These are phyloP conservation scores for Tuber borchii DNA, from an alignment of 495 filamentous ascomycete genomes.

Conservation along the genomic window DNA sequence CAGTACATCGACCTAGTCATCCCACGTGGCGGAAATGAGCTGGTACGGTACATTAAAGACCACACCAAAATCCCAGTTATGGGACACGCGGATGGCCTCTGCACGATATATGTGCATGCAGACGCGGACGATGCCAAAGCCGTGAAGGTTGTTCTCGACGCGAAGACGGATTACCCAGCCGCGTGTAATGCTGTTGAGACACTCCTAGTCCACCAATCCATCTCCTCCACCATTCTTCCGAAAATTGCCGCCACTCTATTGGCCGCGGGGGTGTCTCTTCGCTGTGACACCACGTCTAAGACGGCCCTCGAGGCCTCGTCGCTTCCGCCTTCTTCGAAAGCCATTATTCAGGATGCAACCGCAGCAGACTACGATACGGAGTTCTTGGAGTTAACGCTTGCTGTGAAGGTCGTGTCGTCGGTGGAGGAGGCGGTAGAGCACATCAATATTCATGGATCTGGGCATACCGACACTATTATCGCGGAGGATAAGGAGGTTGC, in stretches of 20 bases:
- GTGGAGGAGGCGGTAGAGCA: slow-evolving; percentile 70
- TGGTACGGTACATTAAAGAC: slow-evolving; percentile 82
- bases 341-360: slow-evolving; percentile 56
- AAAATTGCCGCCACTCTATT: slow-evolving; percentile 63
- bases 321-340: slow-evolving; percentile 43
- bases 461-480: slow-evolving; percentile 90
- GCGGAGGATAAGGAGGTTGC: slow-evolving; percentile 61
- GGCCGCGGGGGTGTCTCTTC: slow-evolving; percentile 69
- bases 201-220: slow-evolving; percentile 70
- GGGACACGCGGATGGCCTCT: slow-evolving; percentile 92
- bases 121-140: slow-evolving; percentile 69
- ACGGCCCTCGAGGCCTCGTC: slow-evolving; percentile 49
- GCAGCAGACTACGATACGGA: slow-evolving; percentile 77
- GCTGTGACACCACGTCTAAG: slow-evolving; percentile 68
- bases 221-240: slow-evolving; percentile 63
- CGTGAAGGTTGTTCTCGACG: slow-evolving; percentile 74
- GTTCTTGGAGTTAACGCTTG: slow-evolving; percentile 77
- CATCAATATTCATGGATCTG: slow-evolving; percentile 85
- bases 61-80: slow-evolving; percentile 92
- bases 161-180: slow-evolving; percentile 91
- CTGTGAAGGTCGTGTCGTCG: slow-evolving; percentile 67
- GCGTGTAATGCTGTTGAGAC: slow-evolving; percentile 93
- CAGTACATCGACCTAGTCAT: slow-evolving; percentile 90
- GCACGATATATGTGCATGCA: slow-evolving; percentile 76
- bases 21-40: slow-evolving; percentile 84